Base-by-base conservation (phyloP, 306 rosid genomes). In the Lupinus albus region DNA sequence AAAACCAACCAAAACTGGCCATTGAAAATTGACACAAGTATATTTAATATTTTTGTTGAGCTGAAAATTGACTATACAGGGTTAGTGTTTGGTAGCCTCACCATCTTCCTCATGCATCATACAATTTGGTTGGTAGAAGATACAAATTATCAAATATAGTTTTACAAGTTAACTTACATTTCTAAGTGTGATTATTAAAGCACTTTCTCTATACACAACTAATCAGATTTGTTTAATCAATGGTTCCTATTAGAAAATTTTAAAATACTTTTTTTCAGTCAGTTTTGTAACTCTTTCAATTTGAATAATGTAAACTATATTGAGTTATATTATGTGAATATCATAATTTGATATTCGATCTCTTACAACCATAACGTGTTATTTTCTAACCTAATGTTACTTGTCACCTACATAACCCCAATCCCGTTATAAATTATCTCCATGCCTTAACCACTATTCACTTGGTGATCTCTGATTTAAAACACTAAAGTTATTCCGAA, bases 81-180 rank as follows among this genome's bases (percentile, higher is more conserved):
- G 65, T 76, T 73, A 74, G 62, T 76, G 88, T 78, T 87, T 73
- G 89, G 98, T 92, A 81, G 87, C 85, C 71, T 69, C 85, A 75
- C 85, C 71, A 80, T 87, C 88, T 81, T 66, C 75, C 85, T 67
- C 13, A 48, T 44, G 4, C 58, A 49, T 30, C 45, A 45, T 1
- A 33, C 54, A 64, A 79, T 75, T 80, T 67, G 70, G 76, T 80
- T 79, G 81, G 80, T 78, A n/a, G 44, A 42, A 74, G 55, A 74
- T 63, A 50, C 70, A 16, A 38, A 10, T 41, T 39, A 64, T 69
- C 75, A 67, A 72, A 55, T 41, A 14, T 21, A 64, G 60, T 21
- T 21, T 72, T 13, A 51, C 77, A 61, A 72, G 77, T 62, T 61
- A 72, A 57, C 7, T 48, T 7, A 1, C 16, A 15, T 16, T 45